Evolutionary conservation across 768 basidiomycete species (phyloP).

Genomic region (Boletus insuetus): DNA sequence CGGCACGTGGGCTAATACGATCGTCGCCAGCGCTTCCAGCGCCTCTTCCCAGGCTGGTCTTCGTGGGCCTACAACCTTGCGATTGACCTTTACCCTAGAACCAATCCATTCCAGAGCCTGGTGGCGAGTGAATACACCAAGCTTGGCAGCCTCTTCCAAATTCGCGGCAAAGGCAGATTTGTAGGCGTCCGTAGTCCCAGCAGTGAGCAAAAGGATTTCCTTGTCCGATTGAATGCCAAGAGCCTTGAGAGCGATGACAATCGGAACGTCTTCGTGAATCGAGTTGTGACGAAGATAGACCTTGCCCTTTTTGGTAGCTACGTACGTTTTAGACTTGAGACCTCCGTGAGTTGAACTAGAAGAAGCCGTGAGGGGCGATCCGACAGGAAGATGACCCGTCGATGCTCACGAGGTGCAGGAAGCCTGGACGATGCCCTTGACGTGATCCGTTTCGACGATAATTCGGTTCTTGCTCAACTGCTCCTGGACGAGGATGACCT

Average conservation of each 20-base stretch:
- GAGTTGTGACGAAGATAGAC: constrained; percentile 98
- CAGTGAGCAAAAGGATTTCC: constrained; percentile 92
- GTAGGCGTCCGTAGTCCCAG: constrained; percentile 88
- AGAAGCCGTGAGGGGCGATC: constrained; percentile 8
- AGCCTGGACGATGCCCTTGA: constrained; percentile 88
- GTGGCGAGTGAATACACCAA: constrained; percentile 87
- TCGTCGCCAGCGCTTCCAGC: constrained; percentile 92
- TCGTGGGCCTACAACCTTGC: constrained; percentile 74
- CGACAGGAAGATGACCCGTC: background rate
- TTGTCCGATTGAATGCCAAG: constrained; percentile 96
- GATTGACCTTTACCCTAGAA: constrained; percentile 84
- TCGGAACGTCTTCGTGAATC: constrained; percentile 94
- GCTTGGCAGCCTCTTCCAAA: constrained; percentile 90
- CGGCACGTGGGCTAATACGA: constrained; percentile 94
- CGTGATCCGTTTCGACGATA: constrained; percentile 91
- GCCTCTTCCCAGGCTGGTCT: constrained; percentile 93
- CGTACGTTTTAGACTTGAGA: constrained; percentile 96
- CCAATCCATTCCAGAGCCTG: constrained; percentile 97
- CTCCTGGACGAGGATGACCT: constrained; percentile 98
- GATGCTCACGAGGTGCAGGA: constrained; percentile 89
- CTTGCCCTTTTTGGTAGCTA: constrained; percentile 90
- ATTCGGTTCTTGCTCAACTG: constrained; percentile 99
- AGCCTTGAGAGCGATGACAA: constrained; percentile 94
- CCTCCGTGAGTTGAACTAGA: constrained; percentile 75
- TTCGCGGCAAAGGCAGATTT: constrained; percentile 84